These are phyloP conservation scores for Leccinum fallax DNA, from an alignment of 1,284 basidiomycete genomes.

Conservation along the genomic window DNA sequence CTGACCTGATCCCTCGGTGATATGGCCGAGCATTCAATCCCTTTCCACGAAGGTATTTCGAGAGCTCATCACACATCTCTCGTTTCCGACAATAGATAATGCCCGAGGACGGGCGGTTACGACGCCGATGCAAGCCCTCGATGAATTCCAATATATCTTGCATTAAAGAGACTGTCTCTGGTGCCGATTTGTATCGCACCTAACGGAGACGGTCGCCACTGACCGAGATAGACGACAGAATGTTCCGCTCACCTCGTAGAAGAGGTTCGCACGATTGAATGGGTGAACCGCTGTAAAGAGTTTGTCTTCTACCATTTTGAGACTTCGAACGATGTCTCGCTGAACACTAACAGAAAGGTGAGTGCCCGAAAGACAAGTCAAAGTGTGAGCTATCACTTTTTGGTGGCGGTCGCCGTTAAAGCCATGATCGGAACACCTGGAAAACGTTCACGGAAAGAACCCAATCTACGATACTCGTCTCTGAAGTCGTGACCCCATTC, in stretches of 20 bases:
- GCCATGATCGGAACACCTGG: slow-evolving; percentile 81
- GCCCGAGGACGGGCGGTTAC: slow-evolving; percentile 67
- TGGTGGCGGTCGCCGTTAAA: slow-evolving; percentile 77
- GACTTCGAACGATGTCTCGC: slow-evolving; percentile 65
- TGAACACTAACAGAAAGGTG: slow-evolving; percentile 54
- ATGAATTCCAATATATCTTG: slow-evolving; percentile 72
- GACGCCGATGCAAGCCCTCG: slow-evolving; percentile 54
- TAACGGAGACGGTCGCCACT: slow-evolving; percentile 25
- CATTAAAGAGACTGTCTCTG: slow-evolving; percentile 54
- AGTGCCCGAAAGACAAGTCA: neutral
- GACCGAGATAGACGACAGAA: neutral
- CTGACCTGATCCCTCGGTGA: slow-evolving; percentile 65
- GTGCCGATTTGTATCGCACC: slow-evolving; percentile 63
- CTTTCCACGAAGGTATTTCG: slow-evolving; percentile 59
- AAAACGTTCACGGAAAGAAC: slow-evolving; percentile 68
- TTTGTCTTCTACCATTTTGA: slow-evolving; percentile 59
- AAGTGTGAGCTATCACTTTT: slow-evolving; percentile 42
- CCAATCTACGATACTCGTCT: slow-evolving; percentile 70
- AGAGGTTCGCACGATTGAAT: slow-evolving; percentile 80
- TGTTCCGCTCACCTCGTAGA: slow-evolving; percentile 63
- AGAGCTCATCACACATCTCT: slow-evolving; percentile 68
- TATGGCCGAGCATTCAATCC: slow-evolving; percentile 77
- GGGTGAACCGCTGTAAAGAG: slow-evolving; percentile 72
- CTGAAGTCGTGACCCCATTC: slow-evolving; percentile 89
- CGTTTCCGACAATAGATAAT: slow-evolving; percentile 80